Evolutionary conservation across 345 rosid species (phyloP), one percentile per base, ranked within the genome.

Genomic region (Eucalyptus curtisii): DNA sequence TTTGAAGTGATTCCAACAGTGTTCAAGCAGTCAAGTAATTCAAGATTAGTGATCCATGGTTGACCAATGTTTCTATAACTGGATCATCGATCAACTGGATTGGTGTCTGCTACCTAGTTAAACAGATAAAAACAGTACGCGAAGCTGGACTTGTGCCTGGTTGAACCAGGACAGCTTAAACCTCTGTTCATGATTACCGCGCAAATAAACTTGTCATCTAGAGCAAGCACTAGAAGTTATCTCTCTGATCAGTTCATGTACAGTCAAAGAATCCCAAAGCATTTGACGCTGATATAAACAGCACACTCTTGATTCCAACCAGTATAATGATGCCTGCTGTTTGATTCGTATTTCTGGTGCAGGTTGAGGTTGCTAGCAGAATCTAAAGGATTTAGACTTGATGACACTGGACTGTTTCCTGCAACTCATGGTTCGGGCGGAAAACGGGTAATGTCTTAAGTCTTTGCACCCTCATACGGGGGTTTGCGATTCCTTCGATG

Each of bases 311-410:
- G 42, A 44, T 87, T 45, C 40, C 24, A 76, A 12, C 15, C 47
- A 6, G 45, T 37, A 37, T 10, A 37, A 71, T 19, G 81, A 37
- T 20, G 47, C 84, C 84, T 76, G 47, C 47, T 22, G 13, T 76
- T 76, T 76, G 47, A 76, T 76, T 20, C 47, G 48, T 49, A 89
- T 45, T 15, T 61, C 86, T 82, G 87, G 40, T 92, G 91, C 93
- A 98, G 99, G 95, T 90, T 98, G 92, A 97, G 99, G 92, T 89
- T 97, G 92, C 91, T 98, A 57, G 98, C 99, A 37, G 97, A 97
- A 68, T 95, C 99, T 40, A 98, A 96, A 92, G 98, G 99, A 86
- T 97, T 85, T 91, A 91, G 93, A 82, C 98, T 97, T 45, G 99
- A 98, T 86, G 99, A 98, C 88, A 97, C 98, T 45, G 99, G 99